Evolutionary conservation across 345 rosid species (phyloP), one percentile per base, ranked within the genome.

Genomic region (Gossypium rotundifolium): DNA sequence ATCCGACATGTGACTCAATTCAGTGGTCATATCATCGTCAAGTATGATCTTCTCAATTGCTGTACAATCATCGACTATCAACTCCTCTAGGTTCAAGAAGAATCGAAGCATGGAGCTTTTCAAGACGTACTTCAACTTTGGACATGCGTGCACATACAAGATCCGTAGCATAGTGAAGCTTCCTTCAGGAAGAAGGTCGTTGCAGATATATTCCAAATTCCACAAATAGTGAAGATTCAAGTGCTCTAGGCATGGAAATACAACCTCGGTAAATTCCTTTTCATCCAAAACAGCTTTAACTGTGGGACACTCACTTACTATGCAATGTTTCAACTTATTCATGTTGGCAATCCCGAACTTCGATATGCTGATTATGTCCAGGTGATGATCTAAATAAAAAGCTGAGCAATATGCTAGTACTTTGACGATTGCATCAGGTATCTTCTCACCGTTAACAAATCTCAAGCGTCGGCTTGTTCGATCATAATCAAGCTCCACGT

Each of bases 371-470:
- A 40, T 51, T 69, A 16, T 3, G 10, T 69, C 72, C 22, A 69
- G 72, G 60, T 69, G 59, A 69, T 69, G 72, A 27, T 69, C 72
- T 51, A 69, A 51, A 69, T 69, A 69, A 18, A 69, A 69, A 51
- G 72, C 60, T 9, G 59, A 27, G 40, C 23, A 51, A 27, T 16
- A 11, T 2, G 59, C 16, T 27, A 51, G 72, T 27, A 51, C 60
- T 29, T 69, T 2, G 8, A 69, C 10, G 27, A 69, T 27, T 51
- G 60, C 60, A 69, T 51, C 45, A 17, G 72, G 72, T 51, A 27
- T 51, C 60, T 27, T 51, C 72, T 27, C 60, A 51, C 59, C 58
- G 29, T 69, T 69, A 17, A 69, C 72, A 51, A 49, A 69, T 69
- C 72, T 69, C 72, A 69, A 27, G 72, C 72, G 52, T 27, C 51